Evolutionary conservation across 2,329 filamentous ascomycete species (phyloP), one percentile per base, ranked within the genome.

Genomic region (Colletotrichum godetiae): DNA sequence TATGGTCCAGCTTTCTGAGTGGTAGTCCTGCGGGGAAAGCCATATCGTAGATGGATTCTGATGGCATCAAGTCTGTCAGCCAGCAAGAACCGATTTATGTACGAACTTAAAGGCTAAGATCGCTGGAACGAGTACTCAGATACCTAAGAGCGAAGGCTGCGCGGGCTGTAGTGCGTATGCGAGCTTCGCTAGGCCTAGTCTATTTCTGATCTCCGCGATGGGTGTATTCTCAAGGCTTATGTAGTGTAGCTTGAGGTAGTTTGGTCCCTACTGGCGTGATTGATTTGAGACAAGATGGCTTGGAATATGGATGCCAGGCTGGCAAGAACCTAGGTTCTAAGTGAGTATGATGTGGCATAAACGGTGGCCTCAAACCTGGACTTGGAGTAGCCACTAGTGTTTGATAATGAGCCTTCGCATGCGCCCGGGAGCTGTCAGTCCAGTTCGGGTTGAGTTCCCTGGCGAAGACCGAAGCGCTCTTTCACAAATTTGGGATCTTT

Each of bases 1-100:
- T 74, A 46, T 78, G 77, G 31, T 78, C 76, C 0, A 78, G 63
- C 11, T 29, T 69, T 31, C 53, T 53, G 5, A 72, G 19, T 11
- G 70, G 65, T 1, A 72, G 59, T 6, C 70, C 66, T 8, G 59
- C 53, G 5, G 59, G 58, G 15, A 56, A n/a, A 4, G 46, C 59
- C 42, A 37, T 63, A 5, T 56, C 35, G 42, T 35, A 15, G 10
- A 3, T 29, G 3, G 13, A 13, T 3, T 11, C 52, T 35, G 58
- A 5, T 4, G 59, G 22, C 59, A 57, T 68, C 12, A 3, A 10
- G 1, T 8, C 19, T 13, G 4, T 19, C 6, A 11, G 1, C 6
- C 19, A 10, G 42, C 15, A n/a, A 49, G 42, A 49, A 19, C 2
- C 5, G 1, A 15, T 2, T 3, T 42, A 10, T 49, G 7, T 3